phyloP scores from a whole-genome alignment of 1,139 yeast species.

The Debaryomyces psychrophilus region DNA sequence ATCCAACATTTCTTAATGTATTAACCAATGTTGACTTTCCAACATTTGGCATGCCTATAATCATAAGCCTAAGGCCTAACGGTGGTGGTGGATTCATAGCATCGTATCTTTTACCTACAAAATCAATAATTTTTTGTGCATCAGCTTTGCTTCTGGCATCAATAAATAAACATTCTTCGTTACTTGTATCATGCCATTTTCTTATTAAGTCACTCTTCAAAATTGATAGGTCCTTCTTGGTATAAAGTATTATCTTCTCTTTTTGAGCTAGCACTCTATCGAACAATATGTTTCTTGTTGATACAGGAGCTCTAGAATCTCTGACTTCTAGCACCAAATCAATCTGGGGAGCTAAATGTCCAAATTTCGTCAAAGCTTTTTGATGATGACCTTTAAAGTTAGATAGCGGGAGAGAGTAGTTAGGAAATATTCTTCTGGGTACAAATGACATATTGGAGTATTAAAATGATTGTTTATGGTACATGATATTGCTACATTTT shows the following conservation, averaged over 20 bases:
- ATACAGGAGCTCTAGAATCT: constrained; percentile 86
- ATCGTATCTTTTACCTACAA: constrained; percentile 47
- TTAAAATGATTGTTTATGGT: neutral
- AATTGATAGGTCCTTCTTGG: constrained; percentile 61
- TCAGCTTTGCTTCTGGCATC: constrained; percentile 62
- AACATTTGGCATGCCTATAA: constrained; percentile 97
- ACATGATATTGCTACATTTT: neutral
- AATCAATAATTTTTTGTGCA: constrained; percentile 52
- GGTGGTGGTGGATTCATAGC: constrained; percentile 72
- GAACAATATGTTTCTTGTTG: constrained; percentile 80
- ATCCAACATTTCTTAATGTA: constrained; percentile 63
- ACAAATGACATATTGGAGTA: constrained; percentile 39
- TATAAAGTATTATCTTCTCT: constrained; percentile 63
- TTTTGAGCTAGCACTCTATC: constrained; percentile 66
- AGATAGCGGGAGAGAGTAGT: constrained; percentile 67
- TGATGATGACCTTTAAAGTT: constrained; percentile 93
- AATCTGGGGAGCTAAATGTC: constrained; percentile 74
- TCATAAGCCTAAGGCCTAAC: constrained; percentile 72
- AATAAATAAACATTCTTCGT: constrained; percentile 59
- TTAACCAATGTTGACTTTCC: constrained; percentile 93
- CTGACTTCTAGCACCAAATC: constrained; percentile 83
- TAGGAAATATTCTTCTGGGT: constrained; percentile 60
- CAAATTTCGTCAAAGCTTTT: constrained; percentile 72
- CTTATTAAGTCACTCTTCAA: constrained; percentile 37
- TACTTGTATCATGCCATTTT: constrained; percentile 55